Base-by-base conservation (phyloP, 192 early-diverging fungal species). In the Podila clonocystis region DNA sequence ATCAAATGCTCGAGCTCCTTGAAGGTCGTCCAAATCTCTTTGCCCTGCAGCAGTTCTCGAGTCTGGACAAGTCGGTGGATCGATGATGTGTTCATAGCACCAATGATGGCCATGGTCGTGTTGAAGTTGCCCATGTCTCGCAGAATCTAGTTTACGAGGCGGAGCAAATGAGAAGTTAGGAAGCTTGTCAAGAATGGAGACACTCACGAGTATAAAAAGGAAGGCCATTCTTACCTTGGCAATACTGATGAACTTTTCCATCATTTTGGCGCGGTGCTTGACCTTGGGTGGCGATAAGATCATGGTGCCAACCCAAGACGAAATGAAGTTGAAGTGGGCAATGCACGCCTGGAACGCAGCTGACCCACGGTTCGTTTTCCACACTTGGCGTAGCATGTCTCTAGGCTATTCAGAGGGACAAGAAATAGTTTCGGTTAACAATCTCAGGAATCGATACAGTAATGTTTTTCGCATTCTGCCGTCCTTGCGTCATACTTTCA, bases 21-120 rank as follows among this genome's bases (percentile, higher is more conserved):
- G 50, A 89, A 90, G 15, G 89, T 78, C 20, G 82, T 75, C 65
- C 83, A 87, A 33, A 82, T 67, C 65, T 88, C 86, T 31, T 87
- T 89, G 20, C 82, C 68, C 38, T 84, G 72, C 28, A 91, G 33
- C 17, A 83, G 36, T 28, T 88, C 83, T 5, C 87, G 82, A 11
- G 94, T 95, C 26, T 90, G 90, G 22, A 83, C 84, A 34, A 95
- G 68, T 11, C 94, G 82, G 52, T 86, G 65, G 59, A 95, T 84
- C 0, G 94, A 82, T 0, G 89, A 86, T 64, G 84, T 89, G 49
- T 91, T 93, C 61, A 95, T 84, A 11, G 91, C 94, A 13, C 88
- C 90, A 19, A 95, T 71, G 19, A 95, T 85, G 8, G 93, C 91
- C 92, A 94, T 93, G 11, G 92, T 84, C 5, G 91, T 91, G 74